Base-by-base conservation (phyloP, 108 stramenopile species). In the Nitzschia putrida region DNA sequence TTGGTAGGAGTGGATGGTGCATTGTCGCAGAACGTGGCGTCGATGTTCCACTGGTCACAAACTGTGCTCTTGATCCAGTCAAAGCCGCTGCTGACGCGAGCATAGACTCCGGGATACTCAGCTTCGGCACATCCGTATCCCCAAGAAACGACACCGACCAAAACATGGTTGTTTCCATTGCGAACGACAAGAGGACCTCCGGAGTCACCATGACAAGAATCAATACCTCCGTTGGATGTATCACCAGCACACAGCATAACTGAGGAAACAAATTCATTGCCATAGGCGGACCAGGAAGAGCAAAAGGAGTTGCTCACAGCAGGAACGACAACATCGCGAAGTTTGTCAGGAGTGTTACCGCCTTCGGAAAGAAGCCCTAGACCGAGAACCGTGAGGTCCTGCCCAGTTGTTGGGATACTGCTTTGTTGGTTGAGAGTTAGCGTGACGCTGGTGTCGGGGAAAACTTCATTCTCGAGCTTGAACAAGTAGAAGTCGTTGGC, bases 61-160 rank as follows among this genome's bases (percentile, higher is more conserved):
- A 85, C 82, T 11, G 64, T 60, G 3, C 52, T 23, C 22, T 55
- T 23, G n/a, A 90, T 86, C 89, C 89, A 90, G 51, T 74, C 61
- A 42, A 69, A 71, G 0, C 38, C 80, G 6, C 12, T 18, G 37
- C 79, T 75, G n/a, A 85, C 61, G 14, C 83, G 74, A 9, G 87
- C 57, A 66, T 90, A 90, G 2, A 88, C 86, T 14, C 84, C 84
- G 13, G 84, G 79, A 52, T 74, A 67, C 9, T 52, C 49, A 0
- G 58, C 26, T 23, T 65, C 13, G 22, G 49, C 73, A 42, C 73
- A 74, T 2, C 66, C 73, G n/a, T 60, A 16, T 10, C 73, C 73
- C 73, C 73, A 74, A 8, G 58, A 61, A 7, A 61, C 59, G 41
- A 67, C 22, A 8, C 73, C 73, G 18, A 67, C 58, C 9, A 53